Conservation (phyloP, 208 protist genomes). For the Kentomonas sorsogonicus region DNA sequence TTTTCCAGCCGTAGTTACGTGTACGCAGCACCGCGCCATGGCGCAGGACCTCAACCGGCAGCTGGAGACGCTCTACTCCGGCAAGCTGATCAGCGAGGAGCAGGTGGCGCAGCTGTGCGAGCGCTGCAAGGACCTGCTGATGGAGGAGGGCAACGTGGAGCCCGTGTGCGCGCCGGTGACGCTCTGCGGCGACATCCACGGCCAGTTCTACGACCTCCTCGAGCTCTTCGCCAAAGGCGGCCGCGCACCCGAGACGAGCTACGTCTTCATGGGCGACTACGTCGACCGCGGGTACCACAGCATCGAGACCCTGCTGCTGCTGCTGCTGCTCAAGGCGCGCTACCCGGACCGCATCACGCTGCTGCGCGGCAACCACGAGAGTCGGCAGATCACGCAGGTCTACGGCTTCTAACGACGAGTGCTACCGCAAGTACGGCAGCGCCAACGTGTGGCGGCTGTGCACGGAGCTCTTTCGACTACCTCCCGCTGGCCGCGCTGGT, state of each 20-base stretch:
- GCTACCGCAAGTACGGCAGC: slow-evolving; percentile 98
- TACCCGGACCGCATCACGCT: slow-evolving; percentile 95
- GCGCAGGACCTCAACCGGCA: slow-evolving; percentile 62
- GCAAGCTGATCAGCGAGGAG: slow-evolving; percentile 89
- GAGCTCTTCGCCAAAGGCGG: slow-evolving; percentile 96
- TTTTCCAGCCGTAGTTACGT: too few relatives aligned
- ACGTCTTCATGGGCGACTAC: slow-evolving; percentile 98
- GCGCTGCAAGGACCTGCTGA: too few relatives aligned
- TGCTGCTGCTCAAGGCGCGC: slow-evolving; percentile 97
- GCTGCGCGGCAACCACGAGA: slow-evolving; percentile 96
- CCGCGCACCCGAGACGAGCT: slow-evolving; percentile 96
- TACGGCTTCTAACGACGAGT: slow-evolving; percentile 99
- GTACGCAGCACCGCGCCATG: too few relatives aligned
- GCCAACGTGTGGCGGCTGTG: slow-evolving; percentile 99
- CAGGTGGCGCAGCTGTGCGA: slow-evolving; percentile 87
- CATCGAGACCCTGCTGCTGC: slow-evolving; percentile 97
- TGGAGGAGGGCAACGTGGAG: slow-evolving; percentile 91
- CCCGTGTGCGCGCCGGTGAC: slow-evolving; percentile 88
- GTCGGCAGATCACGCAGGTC: slow-evolving; percentile 94
- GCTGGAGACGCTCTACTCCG: slow-evolving; percentile 76
- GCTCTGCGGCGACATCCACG: slow-evolving; percentile 93
- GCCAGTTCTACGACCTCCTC: slow-evolving; percentile 96
- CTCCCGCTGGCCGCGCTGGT: slow-evolving; percentile 97
- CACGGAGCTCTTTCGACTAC: slow-evolving; percentile 99
- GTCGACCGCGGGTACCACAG: slow-evolving; percentile 98